phyloP scores from a whole-genome alignment of 2,329 filamentous ascomycete genomes.

The Zymoseptoria tritici region DNA sequence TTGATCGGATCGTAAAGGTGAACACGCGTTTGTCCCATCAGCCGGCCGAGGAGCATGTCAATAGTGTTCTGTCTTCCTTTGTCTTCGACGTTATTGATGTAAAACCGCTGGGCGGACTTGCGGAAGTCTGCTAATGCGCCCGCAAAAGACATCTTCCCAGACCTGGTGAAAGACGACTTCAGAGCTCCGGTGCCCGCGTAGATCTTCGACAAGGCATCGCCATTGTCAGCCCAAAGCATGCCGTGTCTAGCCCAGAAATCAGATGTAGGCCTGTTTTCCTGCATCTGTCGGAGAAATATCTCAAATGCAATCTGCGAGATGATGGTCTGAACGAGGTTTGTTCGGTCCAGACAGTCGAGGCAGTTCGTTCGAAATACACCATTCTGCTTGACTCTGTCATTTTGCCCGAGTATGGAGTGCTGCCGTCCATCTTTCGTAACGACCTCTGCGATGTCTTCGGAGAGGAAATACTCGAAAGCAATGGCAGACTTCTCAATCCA shows the following conservation, averaged over 20 bases:
- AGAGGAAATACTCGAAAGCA: slow-evolving; percentile 86
- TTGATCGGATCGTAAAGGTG: slow-evolving; percentile 90
- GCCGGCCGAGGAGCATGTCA: slow-evolving; percentile 80
- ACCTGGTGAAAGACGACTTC: slow-evolving; percentile 89
- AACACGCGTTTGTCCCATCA: slow-evolving; percentile 77
- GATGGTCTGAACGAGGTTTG: slow-evolving; percentile 91
- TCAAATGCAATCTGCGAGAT: slow-evolving; percentile 91
- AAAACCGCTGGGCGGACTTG: slow-evolving; percentile 87
- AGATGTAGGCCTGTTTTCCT: slow-evolving; percentile 54
- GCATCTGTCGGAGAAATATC: slow-evolving; percentile 67
- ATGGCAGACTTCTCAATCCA: slow-evolving; percentile 74
- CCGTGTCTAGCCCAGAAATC: slow-evolving; percentile 93
- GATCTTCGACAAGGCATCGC: slow-evolving; percentile 86
- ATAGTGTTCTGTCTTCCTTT: slow-evolving; percentile 90
- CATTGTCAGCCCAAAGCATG: slow-evolving; percentile 94
- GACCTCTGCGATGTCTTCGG: slow-evolving; percentile 59
- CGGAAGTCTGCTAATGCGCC: slow-evolving; percentile 90
- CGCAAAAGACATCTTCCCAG: slow-evolving; percentile 91
- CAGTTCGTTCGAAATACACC: slow-evolving; percentile 96
- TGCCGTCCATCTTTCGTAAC: slow-evolving; percentile 33
- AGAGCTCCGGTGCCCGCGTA: slow-evolving; percentile 94
- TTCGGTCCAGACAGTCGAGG: slow-evolving; percentile 89
- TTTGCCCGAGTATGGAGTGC: slow-evolving; percentile 24
- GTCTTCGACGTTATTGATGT: slow-evolving; percentile 96
- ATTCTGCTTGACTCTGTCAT: slow-evolving; percentile 72